phyloP scores from a whole-genome alignment of 176 grass and related monocot genomes.

The Rhynchospora pubera region DNA sequence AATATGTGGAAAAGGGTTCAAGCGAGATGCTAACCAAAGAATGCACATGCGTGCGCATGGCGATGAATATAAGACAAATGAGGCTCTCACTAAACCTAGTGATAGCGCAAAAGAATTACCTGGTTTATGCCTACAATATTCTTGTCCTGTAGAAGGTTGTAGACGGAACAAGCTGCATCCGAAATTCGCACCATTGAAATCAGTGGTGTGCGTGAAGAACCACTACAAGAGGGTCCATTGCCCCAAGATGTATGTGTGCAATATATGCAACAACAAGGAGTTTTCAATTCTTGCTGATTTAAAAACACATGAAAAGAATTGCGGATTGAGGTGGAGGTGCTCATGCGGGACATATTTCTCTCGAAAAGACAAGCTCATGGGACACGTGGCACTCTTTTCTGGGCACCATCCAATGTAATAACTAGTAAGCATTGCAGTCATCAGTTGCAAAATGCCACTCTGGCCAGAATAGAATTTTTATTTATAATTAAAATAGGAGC shows the following conservation, averaged over 20 bases:
- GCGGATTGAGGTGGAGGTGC: constrained; percentile 30
- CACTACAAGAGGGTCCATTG: constrained; percentile 34
- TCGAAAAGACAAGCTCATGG: constrained; percentile 34
- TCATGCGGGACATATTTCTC: constrained; percentile 34
- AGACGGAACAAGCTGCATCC: constrained; percentile 33
- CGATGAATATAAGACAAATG: constrained; percentile 29
- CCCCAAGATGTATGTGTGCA: constrained; percentile 36
- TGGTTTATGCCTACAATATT: constrained; percentile 8
- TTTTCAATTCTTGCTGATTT: constrained; percentile 33
- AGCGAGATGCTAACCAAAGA: constrained; percentile 30
- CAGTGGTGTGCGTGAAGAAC: constrained; percentile 31
- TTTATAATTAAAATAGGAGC: too few species aligned
- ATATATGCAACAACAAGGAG: constrained; percentile 24
- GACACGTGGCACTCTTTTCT: constrained; percentile 27
- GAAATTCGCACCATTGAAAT: constrained; percentile 28
- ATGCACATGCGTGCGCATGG: constrained; percentile 41
- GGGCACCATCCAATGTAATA: constrained; percentile 18
- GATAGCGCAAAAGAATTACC: neutral
- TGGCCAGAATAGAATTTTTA: too few species aligned
- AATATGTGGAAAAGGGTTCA: constrained; percentile 36
- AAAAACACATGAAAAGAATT: constrained; percentile 31
- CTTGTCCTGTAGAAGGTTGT: constrained; percentile 30
- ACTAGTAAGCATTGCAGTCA: neutral
- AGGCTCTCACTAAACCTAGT: constrained; percentile 7
- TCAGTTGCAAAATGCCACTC: too few species aligned